Percentiles rank a stretch among this genome's conserved stretches.
phyloP scores from a whole-genome alignment of 139 green algal species.

The Mychonastes homosphaera region DNA sequence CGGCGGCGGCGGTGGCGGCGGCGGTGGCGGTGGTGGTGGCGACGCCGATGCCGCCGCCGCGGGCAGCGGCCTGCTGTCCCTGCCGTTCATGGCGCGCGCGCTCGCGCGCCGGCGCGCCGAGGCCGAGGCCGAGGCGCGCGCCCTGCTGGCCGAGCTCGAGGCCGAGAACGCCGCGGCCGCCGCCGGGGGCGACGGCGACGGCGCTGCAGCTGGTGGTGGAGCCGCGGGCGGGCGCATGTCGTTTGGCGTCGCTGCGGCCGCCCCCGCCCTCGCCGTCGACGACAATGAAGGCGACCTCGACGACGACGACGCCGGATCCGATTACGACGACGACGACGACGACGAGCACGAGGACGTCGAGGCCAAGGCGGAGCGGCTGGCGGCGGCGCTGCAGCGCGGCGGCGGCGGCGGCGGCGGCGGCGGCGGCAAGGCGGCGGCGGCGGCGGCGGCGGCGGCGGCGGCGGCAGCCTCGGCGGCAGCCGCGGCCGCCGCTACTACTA shows the following conservation, averaged over 20 bases:
- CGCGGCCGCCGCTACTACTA: slow-evolving; percentile 1
- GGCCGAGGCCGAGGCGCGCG: slow-evolving; percentile 47
- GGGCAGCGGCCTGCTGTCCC: slow-evolving; percentile 66
- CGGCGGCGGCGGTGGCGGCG: neutral
- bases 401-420: neutral
- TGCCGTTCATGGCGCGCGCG: slow-evolving; percentile 89
- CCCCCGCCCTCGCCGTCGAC: neutral
- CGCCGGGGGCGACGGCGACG: neutral
- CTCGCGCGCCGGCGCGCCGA: slow-evolving; percentile 47
- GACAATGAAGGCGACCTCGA: neutral
- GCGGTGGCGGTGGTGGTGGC: slow-evolving; percentile 3
- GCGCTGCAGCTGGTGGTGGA: neutral
- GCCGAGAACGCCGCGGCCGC: neutral
- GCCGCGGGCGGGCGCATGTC: slow-evolving; percentile 6
- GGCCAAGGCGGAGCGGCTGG: slow-evolving; percentile 26
- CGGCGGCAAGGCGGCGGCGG: neutral
- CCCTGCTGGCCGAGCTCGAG: slow-evolving; percentile 30
- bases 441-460: slow-evolving; percentile 6
- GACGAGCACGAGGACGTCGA: slow-evolving; percentile 28
- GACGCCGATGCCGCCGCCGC: slow-evolving; percentile 18
- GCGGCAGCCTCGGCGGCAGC: slow-evolving; percentile 1
- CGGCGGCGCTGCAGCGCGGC: neutral
- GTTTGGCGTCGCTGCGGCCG: slow-evolving; percentile 13
- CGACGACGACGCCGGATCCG: neutral
- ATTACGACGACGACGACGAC: neutral